These are phyloP conservation scores for Candida ficus DNA, from an alignment of 805 yeast species.

Conservation along the genomic window DNA sequence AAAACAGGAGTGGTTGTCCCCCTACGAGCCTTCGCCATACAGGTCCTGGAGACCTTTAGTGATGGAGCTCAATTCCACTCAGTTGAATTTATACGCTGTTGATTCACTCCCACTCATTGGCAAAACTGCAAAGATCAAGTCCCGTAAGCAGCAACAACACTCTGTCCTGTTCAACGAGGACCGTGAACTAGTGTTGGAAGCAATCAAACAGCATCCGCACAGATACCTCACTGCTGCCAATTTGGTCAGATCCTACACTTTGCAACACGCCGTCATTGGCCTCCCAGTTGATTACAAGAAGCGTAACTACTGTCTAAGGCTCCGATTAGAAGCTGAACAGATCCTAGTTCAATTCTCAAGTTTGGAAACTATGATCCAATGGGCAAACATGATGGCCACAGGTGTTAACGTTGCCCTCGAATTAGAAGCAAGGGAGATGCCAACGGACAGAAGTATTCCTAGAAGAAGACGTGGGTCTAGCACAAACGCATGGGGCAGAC, in stretches of 20 bases:
- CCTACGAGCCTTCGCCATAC: slow-evolving; percentile 61
- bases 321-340: slow-evolving; percentile 83
- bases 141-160: slow-evolving; percentile 5
- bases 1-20: slow-evolving; percentile 73
- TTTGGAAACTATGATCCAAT: slow-evolving; percentile 64
- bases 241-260: slow-evolving; percentile 61
- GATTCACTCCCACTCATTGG: slow-evolving; percentile 30
- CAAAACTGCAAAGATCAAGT: slow-evolving; percentile 17
- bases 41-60: slow-evolving; percentile 69
- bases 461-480: slow-evolving; percentile 54
- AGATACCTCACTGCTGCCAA: slow-evolving; percentile 18
- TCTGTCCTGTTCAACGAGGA: slow-evolving; percentile 19
- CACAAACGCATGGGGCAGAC: slow-evolving; percentile 7
- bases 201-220: slow-evolving; percentile 12
- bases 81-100: slow-evolving; percentile 60
- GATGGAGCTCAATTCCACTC: slow-evolving; percentile 82
- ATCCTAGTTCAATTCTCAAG: slow-evolving; percentile 59
- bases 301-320: slow-evolving; percentile 58
- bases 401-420: slow-evolving; percentile 83
- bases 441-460: slow-evolving; percentile 77
- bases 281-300: slow-evolving; percentile 81
- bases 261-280: slow-evolving; percentile 83
- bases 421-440: slow-evolving; percentile 62
- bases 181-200: slow-evolving; percentile 20
- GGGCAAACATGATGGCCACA: slow-evolving; percentile 68